These are phyloP conservation scores for Cryptococcus sp. DNA, from an alignment of 1,284 basidiomycete species.

Conservation along the genomic window DNA sequence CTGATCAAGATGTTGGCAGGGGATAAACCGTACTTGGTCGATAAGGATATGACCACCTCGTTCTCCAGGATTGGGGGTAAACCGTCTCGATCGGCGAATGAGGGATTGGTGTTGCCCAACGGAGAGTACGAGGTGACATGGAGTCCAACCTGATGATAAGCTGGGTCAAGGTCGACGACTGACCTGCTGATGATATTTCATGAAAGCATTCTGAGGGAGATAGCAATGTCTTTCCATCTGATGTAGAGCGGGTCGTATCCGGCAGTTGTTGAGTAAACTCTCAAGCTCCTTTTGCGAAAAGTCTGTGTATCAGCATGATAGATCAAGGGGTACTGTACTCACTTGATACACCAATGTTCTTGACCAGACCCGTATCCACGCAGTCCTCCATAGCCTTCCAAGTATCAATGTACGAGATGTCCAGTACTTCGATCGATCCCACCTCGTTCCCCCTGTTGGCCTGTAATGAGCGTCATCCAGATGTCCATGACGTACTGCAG, in stretches of 20 bases:
- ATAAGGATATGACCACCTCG: constrained; percentile 54
- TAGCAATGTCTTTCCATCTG: constrained; percentile 71
- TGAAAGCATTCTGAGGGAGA: constrained; percentile 70
- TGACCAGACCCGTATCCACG: constrained; percentile 10
- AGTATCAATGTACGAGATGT: constrained; percentile 18
- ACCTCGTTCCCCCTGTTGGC: constrained; percentile 8
- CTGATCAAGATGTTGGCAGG: constrained; percentile 50
- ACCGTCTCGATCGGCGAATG: constrained; percentile 10
- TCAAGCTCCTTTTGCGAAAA: constrained; percentile 17
- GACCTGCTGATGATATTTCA: constrained; percentile 48
- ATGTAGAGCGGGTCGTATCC: constrained; percentile 53
- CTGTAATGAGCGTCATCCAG: not conserved
- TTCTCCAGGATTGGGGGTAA: constrained; percentile 18
- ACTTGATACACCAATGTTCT: constrained; percentile 21
- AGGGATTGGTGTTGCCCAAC: constrained; percentile 56
- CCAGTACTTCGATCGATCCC: constrained; percentile 11
- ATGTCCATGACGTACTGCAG: constrained; percentile 6
- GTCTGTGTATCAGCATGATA: constrained; percentile 5
- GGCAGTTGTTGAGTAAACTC: constrained; percentile 7
- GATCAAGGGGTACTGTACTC: not conserved
- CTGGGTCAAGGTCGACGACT: not conserved
- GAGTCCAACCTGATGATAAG: constrained; percentile 46
- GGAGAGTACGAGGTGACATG: constrained; percentile 77
- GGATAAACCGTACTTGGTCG: constrained; percentile 55
- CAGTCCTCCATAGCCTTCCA: constrained; percentile 28